Evolutionary conservation across 345 rosid species (phyloP), one percentile per base, ranked within the genome.

Genomic region (Syzygium oleosum): DNA sequence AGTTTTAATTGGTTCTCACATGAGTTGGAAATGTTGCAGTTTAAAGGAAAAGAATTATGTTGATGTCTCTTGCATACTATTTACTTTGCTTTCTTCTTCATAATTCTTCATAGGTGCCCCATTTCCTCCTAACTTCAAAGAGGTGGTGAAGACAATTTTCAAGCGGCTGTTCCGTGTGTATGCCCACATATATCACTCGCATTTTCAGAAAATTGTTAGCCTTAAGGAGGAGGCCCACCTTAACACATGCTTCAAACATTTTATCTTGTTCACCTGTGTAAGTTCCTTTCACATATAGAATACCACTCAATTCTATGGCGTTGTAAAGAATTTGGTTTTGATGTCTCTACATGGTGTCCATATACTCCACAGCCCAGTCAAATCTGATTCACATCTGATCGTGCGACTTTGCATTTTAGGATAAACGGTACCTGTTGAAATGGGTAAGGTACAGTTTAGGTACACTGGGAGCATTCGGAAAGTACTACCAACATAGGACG

Each of bases 171-270:
- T 98, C 92, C 99, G 99, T 51, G 99, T 98, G 52, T 98, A 98
- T 89, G 99, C 99, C 22, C 99, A 98, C 84, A 96, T 98, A 23
- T 98, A 98, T 91, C 98, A 95, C 84, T 93, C 99, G 59, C 99
- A 98, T 93, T 98, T 98, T 93, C 99, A 98, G 93, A 98, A 96
- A 90, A 98, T 98, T 88, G 99, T 98, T 89, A 96, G 98, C 93
- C 98, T 98, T 41, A 96, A 98, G 91, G 99, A 98, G 94, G 99
- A 98, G 93, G 99, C 99, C 84, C 99, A 98, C 93, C 94, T 98
- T 90, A 98, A 98, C 89, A 98, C 99, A 80, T 98, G 99, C 94
- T 98, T 98, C 94, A 98, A 98, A 94, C 99, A 98, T 88, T 98
- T 97, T 89, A 95, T 98, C 88, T 93, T 98, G 88, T 98, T 98